Base-by-base conservation (phyloP, 441 rosid genomes). In the Arabidopsis lyrata region DNA sequence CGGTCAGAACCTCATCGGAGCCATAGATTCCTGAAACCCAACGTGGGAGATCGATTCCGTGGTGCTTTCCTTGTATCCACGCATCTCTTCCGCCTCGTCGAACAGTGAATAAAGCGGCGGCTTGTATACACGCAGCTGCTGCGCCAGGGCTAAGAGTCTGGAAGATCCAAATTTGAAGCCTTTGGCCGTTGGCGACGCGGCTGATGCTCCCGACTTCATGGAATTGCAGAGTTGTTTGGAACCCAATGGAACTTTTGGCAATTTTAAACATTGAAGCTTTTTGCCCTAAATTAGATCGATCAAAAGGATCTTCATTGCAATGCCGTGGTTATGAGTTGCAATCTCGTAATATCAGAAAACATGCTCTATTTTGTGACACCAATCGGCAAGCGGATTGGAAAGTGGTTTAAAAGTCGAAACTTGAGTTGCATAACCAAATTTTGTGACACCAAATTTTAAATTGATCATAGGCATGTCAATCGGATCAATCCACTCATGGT, bases 121-220 rank as follows among this genome's bases (percentile, higher is more conserved):
- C 78, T 78, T 83, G 90, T 88, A 91, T 45, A 80, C 78, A 55
- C 91, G 94, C 44, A 89, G 88, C 74, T 88, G 96, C 70, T 81
- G 85, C 48, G 97, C 87, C 75, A 91, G 73, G 34, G 80, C 66
- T 6, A 71, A 32, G 42, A 93, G 86, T 72, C 81, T 41, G 5
- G 63, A 38, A 45, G 79, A 73, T 53, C 48, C 63, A 7, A 15
- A 9, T 31, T 53, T 0, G 61, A 34, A 32, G 7, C 63, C 63
- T 53, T 36, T 45, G n/a, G 72, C 53, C 67, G 27, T 16, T 32
- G 36, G 4, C 50, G 49, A 10, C 36, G 60, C 20, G 2, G 34
- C 52, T 20, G 67, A 38, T 70, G 67, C 59, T 52, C 73, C 61
- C 20, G 77, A 44, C 57, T 76, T 84, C 93, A 87, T 87, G 72